phyloP scores from a whole-genome alignment of 176 grass and related monocot genomes.

The Carex parvula region DNA sequence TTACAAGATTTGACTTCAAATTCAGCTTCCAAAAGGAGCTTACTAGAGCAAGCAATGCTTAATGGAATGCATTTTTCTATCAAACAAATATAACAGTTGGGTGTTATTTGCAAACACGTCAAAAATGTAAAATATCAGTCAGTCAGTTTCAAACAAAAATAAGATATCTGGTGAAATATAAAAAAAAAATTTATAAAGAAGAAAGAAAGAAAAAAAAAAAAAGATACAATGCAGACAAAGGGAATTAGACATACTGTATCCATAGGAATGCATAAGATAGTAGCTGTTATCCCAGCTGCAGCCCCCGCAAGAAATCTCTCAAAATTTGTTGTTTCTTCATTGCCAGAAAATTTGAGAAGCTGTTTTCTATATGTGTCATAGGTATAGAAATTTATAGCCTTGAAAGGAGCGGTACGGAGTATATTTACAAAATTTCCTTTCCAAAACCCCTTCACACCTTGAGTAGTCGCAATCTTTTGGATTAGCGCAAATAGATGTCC shows the following conservation, averaged over 20 bases:
- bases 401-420: constrained; percentile 96
- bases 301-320: constrained; percentile 96
- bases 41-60: background rate
- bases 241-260: constrained; percentile 73
- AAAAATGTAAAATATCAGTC: background rate
- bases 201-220: background rate
- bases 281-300: constrained; percentile 77
- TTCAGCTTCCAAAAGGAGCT: background rate
- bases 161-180: background rate
- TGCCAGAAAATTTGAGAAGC: constrained; percentile 68
- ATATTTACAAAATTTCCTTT: constrained; percentile 97
- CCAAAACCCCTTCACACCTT: constrained; percentile 94
- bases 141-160: background rate
- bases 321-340: constrained; percentile 90
- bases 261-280: constrained; percentile 84
- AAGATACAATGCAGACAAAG: background rate
- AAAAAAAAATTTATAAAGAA: background rate
- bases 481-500: constrained; percentile 83
- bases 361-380: constrained; percentile 93
- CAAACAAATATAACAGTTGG: background rate
- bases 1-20: background rate
- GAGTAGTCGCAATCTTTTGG: constrained; percentile 63
- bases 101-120: background rate
- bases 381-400: constrained; percentile 94
- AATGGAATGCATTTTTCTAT: background rate